Conservation (phyloP, 106 monocot species). For the Acorus gramineus region DNA sequence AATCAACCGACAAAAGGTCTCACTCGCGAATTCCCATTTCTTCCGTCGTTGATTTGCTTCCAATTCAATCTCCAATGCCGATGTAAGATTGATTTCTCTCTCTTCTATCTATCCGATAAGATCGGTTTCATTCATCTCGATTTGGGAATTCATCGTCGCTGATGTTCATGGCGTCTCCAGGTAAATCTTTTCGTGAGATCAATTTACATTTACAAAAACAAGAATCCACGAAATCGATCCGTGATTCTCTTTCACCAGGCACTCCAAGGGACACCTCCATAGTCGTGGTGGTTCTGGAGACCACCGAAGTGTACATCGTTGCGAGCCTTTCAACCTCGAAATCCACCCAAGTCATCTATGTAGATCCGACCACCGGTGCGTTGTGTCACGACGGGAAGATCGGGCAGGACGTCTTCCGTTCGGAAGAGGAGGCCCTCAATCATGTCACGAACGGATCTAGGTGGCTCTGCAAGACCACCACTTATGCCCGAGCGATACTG, state of each 20-base stretch:
- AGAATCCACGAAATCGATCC: no score
- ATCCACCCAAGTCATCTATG: slow-evolving; percentile 80
- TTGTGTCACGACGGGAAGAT: slow-evolving; percentile 39
- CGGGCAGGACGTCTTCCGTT: slow-evolving; percentile 63
- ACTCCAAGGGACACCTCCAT: slow-evolving; percentile 61
- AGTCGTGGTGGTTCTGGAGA: slow-evolving; percentile 62
- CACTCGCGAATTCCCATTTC: no score
- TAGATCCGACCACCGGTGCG: slow-evolving; percentile 90
- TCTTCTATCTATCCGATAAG: no score
- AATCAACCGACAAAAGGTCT: no score
- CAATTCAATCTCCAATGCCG: no score
- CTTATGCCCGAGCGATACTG: slow-evolving; percentile 62
- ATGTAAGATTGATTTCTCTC: no score
- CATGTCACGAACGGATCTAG: slow-evolving; percentile 73
- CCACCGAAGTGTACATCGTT: slow-evolving; percentile 74
- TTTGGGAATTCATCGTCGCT: no score
- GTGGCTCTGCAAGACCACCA: slow-evolving; percentile 51
- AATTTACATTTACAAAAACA: no score
- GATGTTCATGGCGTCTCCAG: no score
- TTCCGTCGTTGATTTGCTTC: no score
- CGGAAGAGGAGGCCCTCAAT: slow-evolving; percentile 65
- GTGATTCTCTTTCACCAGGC: slow-evolving; percentile 20
- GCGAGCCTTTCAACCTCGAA: slow-evolving; percentile 63
- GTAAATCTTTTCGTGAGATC: no score
- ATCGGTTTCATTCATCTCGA: no score